A percentile compares a stretch with the other conserved stretches of the same genome.
These are phyloP conservation scores for Penicillium sp. DNA, from an alignment of 2,329 filamentous ascomycete species.

Conservation along the genomic window DNA sequence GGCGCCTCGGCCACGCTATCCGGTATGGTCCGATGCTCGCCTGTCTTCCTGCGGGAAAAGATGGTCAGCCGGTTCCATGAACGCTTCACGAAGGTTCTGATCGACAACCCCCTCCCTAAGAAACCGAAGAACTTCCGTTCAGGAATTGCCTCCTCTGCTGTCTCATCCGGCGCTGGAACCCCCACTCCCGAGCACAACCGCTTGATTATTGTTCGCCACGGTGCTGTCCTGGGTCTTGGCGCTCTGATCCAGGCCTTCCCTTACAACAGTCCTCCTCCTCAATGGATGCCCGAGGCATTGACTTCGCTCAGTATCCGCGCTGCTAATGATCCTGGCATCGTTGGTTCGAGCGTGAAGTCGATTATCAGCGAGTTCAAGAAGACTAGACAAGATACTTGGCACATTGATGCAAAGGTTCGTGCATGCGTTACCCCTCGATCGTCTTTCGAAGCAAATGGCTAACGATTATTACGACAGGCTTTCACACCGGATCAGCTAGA, in stretches of 20 bases:
- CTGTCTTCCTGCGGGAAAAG: slow-evolving; percentile 70
- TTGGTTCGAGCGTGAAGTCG: slow-evolving; percentile 92
- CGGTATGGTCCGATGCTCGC: slow-evolving; percentile 97
- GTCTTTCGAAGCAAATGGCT: slow-evolving; percentile 8
- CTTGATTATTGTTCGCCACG: slow-evolving; percentile 78
- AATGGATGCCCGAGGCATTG: slow-evolving; percentile 90
- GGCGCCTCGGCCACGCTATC: slow-evolving; percentile 90
- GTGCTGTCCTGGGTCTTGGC: slow-evolving; percentile 86
- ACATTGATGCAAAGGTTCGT: slow-evolving; percentile 91
- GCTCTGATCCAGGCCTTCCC: slow-evolving; percentile 94
- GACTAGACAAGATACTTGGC: slow-evolving; percentile 98
- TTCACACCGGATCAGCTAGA: slow-evolving; percentile 92
- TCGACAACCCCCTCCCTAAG: slow-evolving; percentile 84
- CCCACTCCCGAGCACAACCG: slow-evolving; percentile 59
- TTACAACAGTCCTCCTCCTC: slow-evolving; percentile 86
- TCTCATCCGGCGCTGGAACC: slow-evolving; percentile 46
- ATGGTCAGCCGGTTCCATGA: slow-evolving; percentile 73
- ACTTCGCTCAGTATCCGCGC: slow-evolving; percentile 81
- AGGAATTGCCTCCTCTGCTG: slow-evolving; percentile 37
- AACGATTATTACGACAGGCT: slow-evolving; percentile 53
- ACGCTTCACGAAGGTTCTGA: slow-evolving; percentile 75
- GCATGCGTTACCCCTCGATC: neutral
- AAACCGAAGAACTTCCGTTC: slow-evolving; percentile 40
- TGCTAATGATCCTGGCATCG: slow-evolving; percentile 82
- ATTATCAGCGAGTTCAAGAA: slow-evolving; percentile 98